These are phyloP conservation scores for Phytophthora quininea DNA, from an alignment of 352 stramenopile genomes.

Conservation along the genomic window DNA sequence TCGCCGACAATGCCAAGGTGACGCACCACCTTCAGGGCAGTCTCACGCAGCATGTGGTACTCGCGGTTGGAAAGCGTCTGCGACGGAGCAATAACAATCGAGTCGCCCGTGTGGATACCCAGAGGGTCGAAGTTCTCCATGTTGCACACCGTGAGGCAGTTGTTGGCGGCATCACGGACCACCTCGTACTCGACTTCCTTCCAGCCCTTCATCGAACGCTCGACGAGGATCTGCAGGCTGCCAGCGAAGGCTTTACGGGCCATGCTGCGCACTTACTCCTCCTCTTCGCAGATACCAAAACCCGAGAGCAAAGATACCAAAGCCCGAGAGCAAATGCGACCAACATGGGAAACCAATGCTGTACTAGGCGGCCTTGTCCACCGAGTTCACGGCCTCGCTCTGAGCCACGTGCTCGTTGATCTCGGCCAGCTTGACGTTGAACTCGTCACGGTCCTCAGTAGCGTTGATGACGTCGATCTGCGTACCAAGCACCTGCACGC, in stretches of 20 bases:
- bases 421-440: slow-evolving; percentile 93
- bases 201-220: slow-evolving; percentile 97
- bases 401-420: slow-evolving; percentile 93
- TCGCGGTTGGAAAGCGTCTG: slow-evolving; percentile 97
- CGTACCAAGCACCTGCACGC: slow-evolving; percentile 92
- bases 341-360: slow-evolving; percentile 95
- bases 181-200: slow-evolving; percentile 99
- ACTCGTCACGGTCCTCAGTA: slow-evolving; percentile 96
- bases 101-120: slow-evolving; percentile 97
- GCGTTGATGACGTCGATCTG: slow-evolving; percentile 94
- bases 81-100: slow-evolving; percentile 97
- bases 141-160: slow-evolving; percentile 98
- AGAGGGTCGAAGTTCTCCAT: slow-evolving; percentile 99
- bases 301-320: too few species aligned
- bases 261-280: slow-evolving; percentile 87
- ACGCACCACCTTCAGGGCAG: slow-evolving; percentile 95
- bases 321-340: slow-evolving; percentile 93
- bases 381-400: slow-evolving; percentile 90
- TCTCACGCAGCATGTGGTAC: slow-evolving; percentile 98
- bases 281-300: slow-evolving; percentile 92
- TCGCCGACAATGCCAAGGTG: slow-evolving; percentile 98
- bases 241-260: slow-evolving; percentile 93
- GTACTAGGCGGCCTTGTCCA: slow-evolving; percentile 91
- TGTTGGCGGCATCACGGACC: slow-evolving; percentile 96
- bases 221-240: slow-evolving; percentile 96